phyloP scores from a whole-genome alignment of 768 basidiomycete species.

The Pleurotus salmoneostramineus region DNA sequence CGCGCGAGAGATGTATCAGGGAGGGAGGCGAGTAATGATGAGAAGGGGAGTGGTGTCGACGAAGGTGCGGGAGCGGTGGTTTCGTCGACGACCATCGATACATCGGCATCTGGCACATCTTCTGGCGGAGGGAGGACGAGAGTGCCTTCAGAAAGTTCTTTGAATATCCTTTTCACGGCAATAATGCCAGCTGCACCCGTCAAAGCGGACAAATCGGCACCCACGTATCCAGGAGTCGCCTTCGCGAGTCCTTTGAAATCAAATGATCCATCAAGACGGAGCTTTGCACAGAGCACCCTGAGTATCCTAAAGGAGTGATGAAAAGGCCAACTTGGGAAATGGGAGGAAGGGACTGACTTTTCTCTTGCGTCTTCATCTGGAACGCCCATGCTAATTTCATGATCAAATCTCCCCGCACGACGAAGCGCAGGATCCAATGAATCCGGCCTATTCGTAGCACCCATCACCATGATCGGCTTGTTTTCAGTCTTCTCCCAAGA shows the following conservation, averaged over 20 bases:
- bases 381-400: slow-evolving; percentile 97
- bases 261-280: slow-evolving; percentile 84
- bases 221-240: slow-evolving; percentile 95
- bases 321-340: not conserved
- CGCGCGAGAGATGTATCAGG: slow-evolving; percentile 74
- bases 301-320: slow-evolving; percentile 64
- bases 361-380: slow-evolving; percentile 89
- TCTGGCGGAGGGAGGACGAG: slow-evolving; percentile 47
- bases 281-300: slow-evolving; percentile 76
- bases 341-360: slow-evolving; percentile 51
- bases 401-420: slow-evolving; percentile 92
- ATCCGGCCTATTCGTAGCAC: slow-evolving; percentile 95
- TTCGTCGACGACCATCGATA: slow-evolving; percentile 41
- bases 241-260: slow-evolving; percentile 85
- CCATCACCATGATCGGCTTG: slow-evolving; percentile 91
- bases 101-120: slow-evolving; percentile 18
- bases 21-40: slow-evolving; percentile 30
- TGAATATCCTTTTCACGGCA: slow-evolving; percentile 95
- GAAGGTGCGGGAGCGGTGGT: slow-evolving; percentile 8
- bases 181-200: slow-evolving; percentile 94
- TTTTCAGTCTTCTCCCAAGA: slow-evolving; percentile 94
- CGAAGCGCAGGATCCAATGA: slow-evolving; percentile 91
- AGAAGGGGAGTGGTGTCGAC: slow-evolving; percentile 11
- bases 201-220: slow-evolving; percentile 88
- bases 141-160: slow-evolving; percentile 65